Base-by-base conservation (phyloP, 1,284 basidiomycete genomes). In the Butyriboletus appendiculatus region DNA sequence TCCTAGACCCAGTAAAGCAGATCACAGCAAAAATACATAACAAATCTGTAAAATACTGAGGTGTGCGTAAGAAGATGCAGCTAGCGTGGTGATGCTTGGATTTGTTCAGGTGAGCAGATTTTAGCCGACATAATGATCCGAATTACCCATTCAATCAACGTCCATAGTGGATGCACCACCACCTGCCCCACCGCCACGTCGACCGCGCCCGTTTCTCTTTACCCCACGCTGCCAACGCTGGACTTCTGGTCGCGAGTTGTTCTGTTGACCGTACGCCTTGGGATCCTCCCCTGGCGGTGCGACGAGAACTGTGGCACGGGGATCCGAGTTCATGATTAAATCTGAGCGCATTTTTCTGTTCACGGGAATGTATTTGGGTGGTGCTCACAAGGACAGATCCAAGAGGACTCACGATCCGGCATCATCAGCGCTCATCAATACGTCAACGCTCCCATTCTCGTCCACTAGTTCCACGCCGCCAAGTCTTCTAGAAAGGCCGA, bases 311-410 rank as follows among this genome's bases (percentile, higher is more conserved):
- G 81, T 76, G 2, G 89, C 86, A 20, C 85, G 80, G 10, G 87
- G 81, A 65, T 90, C 88, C 14, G 78, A 76, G n/a, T 77, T 74
- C 48, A 92, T 69, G 40, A 93, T 79, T 6, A 82, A 82, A 65
- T 94, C 92, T 3, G 92, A 93, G 56, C 92, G 89, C 78, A 94
- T 80, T 81, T 93, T 94, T 56, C 91, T 94, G 63, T 47, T 42
- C 12, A 28, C 14, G 6, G 5, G 24, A n/a, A 41, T 9, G 30
- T 14, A 46, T 43, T 41, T 26, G 22, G 22, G 26, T 18, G 37
- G 10, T 38, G 18, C 18, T 39, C 11, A 47, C 33, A n/a, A 18
- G 20, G 8, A 45, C n/a, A 22, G 43, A 43, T 20, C 52, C 40
- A 41, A 38, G 38, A 42, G 38, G 12, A 82, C 88, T 73, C 64